Base-by-base conservation (phyloP, 2,329 filamentous ascomycete species). In the Penicillium sp. region DNA sequence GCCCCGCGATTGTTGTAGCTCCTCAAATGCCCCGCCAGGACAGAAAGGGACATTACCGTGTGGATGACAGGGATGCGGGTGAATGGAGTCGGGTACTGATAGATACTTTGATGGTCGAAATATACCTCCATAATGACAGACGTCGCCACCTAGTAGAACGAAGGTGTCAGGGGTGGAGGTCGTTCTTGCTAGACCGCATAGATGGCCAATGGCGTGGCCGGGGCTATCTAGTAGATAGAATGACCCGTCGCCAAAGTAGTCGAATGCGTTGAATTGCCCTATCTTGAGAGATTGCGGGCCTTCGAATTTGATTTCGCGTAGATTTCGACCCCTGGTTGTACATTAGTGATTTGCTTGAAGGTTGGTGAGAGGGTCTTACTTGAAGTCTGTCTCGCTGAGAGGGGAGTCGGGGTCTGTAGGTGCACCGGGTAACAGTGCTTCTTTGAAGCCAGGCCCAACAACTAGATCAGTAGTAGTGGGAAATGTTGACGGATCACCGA, bases 91-190 rank as follows among this genome's bases (percentile, higher is more conserved):
- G 29, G 29, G 29, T 11, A 31, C 11, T 31, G 29, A 13, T 13
- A 31, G 29, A 13, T 31, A 31, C 29, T 31, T 31, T 4, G 73
- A 77, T 0, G 80, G 80, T n/a, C 80, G 67, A 21, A 82, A 74
- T 59, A 80, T 74, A 21, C 75, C 77, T 9, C 68, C 70, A 55
- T 82, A 76, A 57, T 82, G 80, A 35, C 72, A 77, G 5, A 74
- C 69, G 63, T 83, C 81, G 19, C 79, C 80, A 27, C 78, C 81
- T 71, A 83, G 78, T 60, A 82, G 74, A 27, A 82, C 74, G 63
- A 82, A 84, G 1, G 70, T 64, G 19, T 73, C 68, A 13, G 72
- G 72, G 13, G 19, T 26, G 10, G 13, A 7, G n/a, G 60, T 63
- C 0, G 76, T 79, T 8, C 82, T 71, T 1, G 79, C 82, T 0